These are phyloP conservation scores for Hericium alpestre DNA, from an alignment of 768 basidiomycete genomes.

Conservation along the genomic window DNA sequence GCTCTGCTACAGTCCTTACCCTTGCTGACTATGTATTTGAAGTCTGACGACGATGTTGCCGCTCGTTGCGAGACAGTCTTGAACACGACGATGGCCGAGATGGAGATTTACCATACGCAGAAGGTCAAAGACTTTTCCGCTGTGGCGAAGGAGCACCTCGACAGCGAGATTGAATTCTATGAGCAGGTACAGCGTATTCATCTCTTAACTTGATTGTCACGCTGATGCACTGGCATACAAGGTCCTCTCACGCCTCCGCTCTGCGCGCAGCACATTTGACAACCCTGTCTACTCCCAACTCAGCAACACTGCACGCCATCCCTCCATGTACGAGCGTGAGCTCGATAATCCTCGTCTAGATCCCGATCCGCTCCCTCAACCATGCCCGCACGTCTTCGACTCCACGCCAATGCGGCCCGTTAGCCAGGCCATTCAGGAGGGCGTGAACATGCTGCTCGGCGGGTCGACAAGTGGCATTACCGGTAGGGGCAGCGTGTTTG, in stretches of 20 bases:
- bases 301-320: slow-evolving; percentile 40
- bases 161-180: slow-evolving; percentile 67
- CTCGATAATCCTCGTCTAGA: slow-evolving; percentile 41
- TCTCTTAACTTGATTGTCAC: not conserved
- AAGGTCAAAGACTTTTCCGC: slow-evolving; percentile 59
- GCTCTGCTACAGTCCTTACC: not conserved
- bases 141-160: slow-evolving; percentile 57
- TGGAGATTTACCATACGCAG: slow-evolving; percentile 69
- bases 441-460: slow-evolving; percentile 54
- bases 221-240: slow-evolving; percentile 14
- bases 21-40: not conserved
- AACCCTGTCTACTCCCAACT: slow-evolving; percentile 37
- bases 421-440: slow-evolving; percentile 62
- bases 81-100: slow-evolving; percentile 82
- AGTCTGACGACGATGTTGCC: slow-evolving; percentile 57
- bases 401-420: slow-evolving; percentile 66
- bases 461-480: slow-evolving; percentile 16
- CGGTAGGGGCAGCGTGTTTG: slow-evolving; percentile 39
- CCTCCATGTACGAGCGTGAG: slow-evolving; percentile 71
- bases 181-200: slow-evolving; percentile 40
- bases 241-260: slow-evolving; percentile 48
- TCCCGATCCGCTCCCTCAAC: slow-evolving; percentile 49
- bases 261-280: slow-evolving; percentile 47
- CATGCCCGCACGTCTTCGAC: slow-evolving; percentile 73
- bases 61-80: slow-evolving; percentile 79